These are phyloP conservation scores for Sphaerulina musiva DNA, from an alignment of 2,329 filamentous ascomycete genomes.

Conservation along the genomic window DNA sequence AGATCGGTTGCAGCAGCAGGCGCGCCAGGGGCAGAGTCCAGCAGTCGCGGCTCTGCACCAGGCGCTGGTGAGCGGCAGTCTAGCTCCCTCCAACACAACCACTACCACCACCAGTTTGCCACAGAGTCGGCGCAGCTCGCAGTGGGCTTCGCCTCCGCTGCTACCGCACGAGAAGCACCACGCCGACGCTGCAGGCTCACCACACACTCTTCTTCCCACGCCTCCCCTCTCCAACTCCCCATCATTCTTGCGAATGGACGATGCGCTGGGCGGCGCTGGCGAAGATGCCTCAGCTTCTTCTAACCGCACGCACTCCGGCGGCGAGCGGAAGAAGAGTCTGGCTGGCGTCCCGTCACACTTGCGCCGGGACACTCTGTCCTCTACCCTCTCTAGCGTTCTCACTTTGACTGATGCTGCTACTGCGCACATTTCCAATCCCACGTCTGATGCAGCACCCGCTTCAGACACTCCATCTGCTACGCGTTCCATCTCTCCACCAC, in stretches of 20 bases:
- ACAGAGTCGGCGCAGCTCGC: slow-evolving; percentile 18
- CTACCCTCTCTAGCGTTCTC: slow-evolving; percentile 60
- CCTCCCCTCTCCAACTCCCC: slow-evolving; percentile 39
- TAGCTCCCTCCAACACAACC: slow-evolving; percentile 6
- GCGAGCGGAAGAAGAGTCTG: slow-evolving; percentile 24
- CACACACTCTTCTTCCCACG: slow-evolving; percentile 34
- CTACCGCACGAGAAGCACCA: slow-evolving; percentile 34
- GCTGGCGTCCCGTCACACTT: slow-evolving; percentile 25
- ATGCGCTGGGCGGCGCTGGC: slow-evolving; percentile 23
- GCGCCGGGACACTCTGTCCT: slow-evolving; percentile 37
- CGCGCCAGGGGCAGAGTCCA: slow-evolving; percentile 18
- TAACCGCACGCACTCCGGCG: slow-evolving; percentile 25
- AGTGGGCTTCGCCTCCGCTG: slow-evolving; percentile 30
- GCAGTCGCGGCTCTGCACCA: slow-evolving; percentile 18
- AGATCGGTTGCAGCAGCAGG: slow-evolving; percentile 11
- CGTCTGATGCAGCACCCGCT: slow-evolving; percentile 48
- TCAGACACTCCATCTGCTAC: slow-evolving; percentile 45
- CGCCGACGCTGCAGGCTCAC: slow-evolving; percentile 10
- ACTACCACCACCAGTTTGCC: slow-evolving; percentile 31
- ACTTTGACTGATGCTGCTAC: slow-evolving; percentile 54
- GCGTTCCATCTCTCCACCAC: slow-evolving; percentile 36
- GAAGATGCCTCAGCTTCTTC: slow-evolving; percentile 13
- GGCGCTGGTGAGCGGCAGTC: slow-evolving; percentile 19
- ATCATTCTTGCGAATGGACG: slow-evolving; percentile 31
- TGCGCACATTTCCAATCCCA: slow-evolving; percentile 65